These are phyloP conservation scores for Tolypocladium cylindrosporum DNA, from an alignment of 2,329 filamentous ascomycete genomes.

Conservation along the genomic window DNA sequence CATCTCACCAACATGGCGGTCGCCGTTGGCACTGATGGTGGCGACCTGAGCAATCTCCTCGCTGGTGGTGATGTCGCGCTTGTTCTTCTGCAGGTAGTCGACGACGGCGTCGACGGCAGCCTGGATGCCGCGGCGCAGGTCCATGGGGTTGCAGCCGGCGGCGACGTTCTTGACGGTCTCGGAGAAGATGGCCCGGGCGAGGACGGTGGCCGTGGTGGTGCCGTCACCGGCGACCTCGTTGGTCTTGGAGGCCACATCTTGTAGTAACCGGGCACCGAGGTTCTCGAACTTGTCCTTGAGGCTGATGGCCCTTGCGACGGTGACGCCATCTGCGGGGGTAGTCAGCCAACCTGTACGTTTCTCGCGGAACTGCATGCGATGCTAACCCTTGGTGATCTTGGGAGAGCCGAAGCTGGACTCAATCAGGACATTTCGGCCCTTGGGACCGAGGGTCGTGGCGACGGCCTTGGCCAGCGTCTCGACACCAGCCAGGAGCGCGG, in stretches of 20 bases:
- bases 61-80: slow-evolving; percentile 95
- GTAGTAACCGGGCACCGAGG: slow-evolving; percentile 88
- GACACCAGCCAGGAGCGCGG: slow-evolving; percentile 81
- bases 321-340: slow-evolving; percentile 61
- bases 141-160: slow-evolving; percentile 99
- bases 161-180: slow-evolving; percentile 99
- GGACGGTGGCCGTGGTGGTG: slow-evolving; percentile 94
- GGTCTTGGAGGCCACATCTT: slow-evolving; percentile 98
- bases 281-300: slow-evolving; percentile 99
- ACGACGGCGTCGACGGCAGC: slow-evolving; percentile 92
- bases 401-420: slow-evolving; percentile 97
- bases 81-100: slow-evolving; percentile 88
- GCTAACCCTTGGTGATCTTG: slow-evolving; percentile 96
- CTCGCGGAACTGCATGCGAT: not conserved
- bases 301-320: slow-evolving; percentile 78
- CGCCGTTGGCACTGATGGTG: slow-evolving; percentile 96
- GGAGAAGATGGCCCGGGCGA: slow-evolving; percentile 96
- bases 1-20: slow-evolving; percentile 87
- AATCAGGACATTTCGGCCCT: slow-evolving; percentile 96
- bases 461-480: slow-evolving; percentile 96
- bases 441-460: slow-evolving; percentile 90
- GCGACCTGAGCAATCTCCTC: slow-evolving; percentile 96
- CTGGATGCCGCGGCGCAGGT: slow-evolving; percentile 93
- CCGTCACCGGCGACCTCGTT: slow-evolving; percentile 98
- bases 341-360: not conserved